A percentile compares a stretch with the other conserved stretches of the same genome.
These are phyloP conservation scores for Kodamaea kakaduensis DNA, from an alignment of 805 yeast genomes.

Conservation along the genomic window DNA sequence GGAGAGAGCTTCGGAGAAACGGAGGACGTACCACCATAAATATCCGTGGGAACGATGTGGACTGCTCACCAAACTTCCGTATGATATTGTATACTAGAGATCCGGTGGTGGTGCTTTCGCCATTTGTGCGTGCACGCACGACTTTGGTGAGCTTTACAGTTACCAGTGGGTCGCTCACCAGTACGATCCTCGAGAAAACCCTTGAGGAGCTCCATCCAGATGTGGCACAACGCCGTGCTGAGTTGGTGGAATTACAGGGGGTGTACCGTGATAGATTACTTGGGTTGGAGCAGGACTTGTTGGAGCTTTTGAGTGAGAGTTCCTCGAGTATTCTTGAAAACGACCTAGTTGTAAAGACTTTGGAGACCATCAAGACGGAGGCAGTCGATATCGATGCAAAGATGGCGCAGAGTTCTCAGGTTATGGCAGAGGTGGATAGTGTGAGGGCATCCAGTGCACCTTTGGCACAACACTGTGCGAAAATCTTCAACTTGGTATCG, in stretches of 20 bases:
- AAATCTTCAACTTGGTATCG: constrained; percentile 46
- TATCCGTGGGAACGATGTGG: constrained; percentile 62
- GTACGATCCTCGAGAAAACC: constrained; percentile 55
- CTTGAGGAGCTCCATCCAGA: constrained; percentile 61
- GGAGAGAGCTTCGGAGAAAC: constrained; percentile 53
- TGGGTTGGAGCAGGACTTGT: constrained; percentile 53
- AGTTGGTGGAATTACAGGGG: constrained; percentile 51
- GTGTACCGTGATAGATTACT: constrained; percentile 55
- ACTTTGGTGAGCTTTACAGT: constrained; percentile 65
- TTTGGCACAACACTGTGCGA: constrained; percentile 54
- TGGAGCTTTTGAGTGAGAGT: constrained; percentile 53
- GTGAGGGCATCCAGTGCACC: constrained; percentile 46
- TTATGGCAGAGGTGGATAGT: constrained; percentile 52
- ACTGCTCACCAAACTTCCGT: constrained; percentile 60
- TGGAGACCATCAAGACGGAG: constrained; percentile 65
- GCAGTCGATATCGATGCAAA: constrained; percentile 50
- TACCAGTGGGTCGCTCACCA: constrained; percentile 63
- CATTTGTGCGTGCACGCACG: constrained; percentile 61
- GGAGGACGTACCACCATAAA: constrained; percentile 68
- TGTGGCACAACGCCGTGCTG: constrained; percentile 53
- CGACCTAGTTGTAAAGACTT: constrained; percentile 50
- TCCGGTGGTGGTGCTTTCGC: constrained; percentile 40
- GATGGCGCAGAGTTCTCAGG: constrained; percentile 48
- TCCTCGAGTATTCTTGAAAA: constrained; percentile 66
- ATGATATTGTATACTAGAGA: constrained; percentile 62